Base-by-base conservation (phyloP, 2,329 filamentous ascomycete species). In the Fusarium goolgardi region DNA sequence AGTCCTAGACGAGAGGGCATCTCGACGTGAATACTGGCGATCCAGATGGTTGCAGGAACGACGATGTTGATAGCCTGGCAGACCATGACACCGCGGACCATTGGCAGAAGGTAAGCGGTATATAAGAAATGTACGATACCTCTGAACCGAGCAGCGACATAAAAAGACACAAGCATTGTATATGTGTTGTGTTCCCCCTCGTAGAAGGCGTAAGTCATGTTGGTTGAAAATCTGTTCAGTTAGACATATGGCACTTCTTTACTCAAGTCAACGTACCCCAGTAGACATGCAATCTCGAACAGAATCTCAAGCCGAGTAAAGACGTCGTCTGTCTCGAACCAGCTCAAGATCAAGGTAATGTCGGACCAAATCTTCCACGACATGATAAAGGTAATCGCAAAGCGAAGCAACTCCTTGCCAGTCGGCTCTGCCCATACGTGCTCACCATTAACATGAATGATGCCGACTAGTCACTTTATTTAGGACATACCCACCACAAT, bases 341-440 rank as follows among this genome's bases (percentile, higher is more conserved):
- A 88, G 59, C 81, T 84, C 59, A 90, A 81, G 11, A 87, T 77
- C 23, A 86, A 72, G 12, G 83, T 81, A 49, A 90, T 80, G 63
- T 90, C 88, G 47, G 80, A 81, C 88, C 88, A 90, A 64, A 90
- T 86, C 71, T 88, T 89, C 83, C 85, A 89, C 31, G 84, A 84
- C 78, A 90, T 83, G 63, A 86, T 84, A 71, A 90, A 90, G 0
- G 85, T 88, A 41, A 89, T 85, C 53, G 82, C 77, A 71, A 90
- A 90, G 29, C 84, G 81, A 21, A 89, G 80, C n/a, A 90, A 77
- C 45, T 86, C 82, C 32, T 82, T 71, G 1, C 84, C 87, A 12
- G 81, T 84, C 0, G 87, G 80, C 53, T 85, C 77, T 70, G 89
- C 86, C 15, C 85, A 82, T 15, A 87, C 84, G 53, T 83, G 83